Percentiles rank a stretch among this genome's conserved stretches.
phyloP scores from a whole-genome alignment of 805 yeast species.

The Ogataea wickerhamii region DNA sequence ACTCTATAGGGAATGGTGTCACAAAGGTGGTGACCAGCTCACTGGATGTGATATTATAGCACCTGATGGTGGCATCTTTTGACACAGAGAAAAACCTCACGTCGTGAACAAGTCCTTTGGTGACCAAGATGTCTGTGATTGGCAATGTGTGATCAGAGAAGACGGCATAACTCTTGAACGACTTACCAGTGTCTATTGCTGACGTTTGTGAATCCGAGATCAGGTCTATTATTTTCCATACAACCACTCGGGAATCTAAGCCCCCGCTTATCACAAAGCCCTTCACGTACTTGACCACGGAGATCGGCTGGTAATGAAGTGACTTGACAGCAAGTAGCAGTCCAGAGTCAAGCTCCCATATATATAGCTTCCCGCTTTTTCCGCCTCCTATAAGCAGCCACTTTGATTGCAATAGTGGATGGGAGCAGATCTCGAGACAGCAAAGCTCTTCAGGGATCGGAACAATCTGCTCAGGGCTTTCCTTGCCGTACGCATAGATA shows the following conservation, averaged over 20 bases:
- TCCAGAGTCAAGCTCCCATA: slow-evolving; percentile 87
- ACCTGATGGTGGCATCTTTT: slow-evolving; percentile 67
- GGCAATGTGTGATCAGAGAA: slow-evolving; percentile 58
- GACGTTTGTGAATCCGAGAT: slow-evolving; percentile 30
- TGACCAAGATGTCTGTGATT: slow-evolving; percentile 39
- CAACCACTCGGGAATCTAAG: slow-evolving; percentile 70
- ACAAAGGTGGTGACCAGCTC: slow-evolving; percentile 66
- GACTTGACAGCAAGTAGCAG: slow-evolving; percentile 66
- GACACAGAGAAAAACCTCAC: slow-evolving; percentile 66
- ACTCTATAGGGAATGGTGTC: slow-evolving; percentile 52
- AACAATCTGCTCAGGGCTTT: slow-evolving; percentile 69
- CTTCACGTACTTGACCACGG: slow-evolving; percentile 56
- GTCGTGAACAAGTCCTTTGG: slow-evolving; percentile 54
- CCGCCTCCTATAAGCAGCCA: slow-evolving; percentile 75
- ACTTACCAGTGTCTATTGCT: slow-evolving; percentile 31
- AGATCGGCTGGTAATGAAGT: slow-evolving; percentile 78
- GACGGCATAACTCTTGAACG: slow-evolving; percentile 53
- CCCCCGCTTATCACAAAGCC: slow-evolving; percentile 74
- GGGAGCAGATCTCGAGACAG: slow-evolving; percentile 46
- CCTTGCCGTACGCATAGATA: slow-evolving; percentile 68
- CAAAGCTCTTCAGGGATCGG: slow-evolving; percentile 79
- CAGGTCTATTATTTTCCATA: slow-evolving; percentile 70
- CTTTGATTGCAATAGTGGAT: slow-evolving; percentile 25
- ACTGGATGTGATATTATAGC: slow-evolving; percentile 53
- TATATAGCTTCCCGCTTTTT: slow-evolving; percentile 66